These are phyloP conservation scores for Podospora didyma DNA, from an alignment of 495 filamentous ascomycete species.

Conservation along the genomic window DNA sequence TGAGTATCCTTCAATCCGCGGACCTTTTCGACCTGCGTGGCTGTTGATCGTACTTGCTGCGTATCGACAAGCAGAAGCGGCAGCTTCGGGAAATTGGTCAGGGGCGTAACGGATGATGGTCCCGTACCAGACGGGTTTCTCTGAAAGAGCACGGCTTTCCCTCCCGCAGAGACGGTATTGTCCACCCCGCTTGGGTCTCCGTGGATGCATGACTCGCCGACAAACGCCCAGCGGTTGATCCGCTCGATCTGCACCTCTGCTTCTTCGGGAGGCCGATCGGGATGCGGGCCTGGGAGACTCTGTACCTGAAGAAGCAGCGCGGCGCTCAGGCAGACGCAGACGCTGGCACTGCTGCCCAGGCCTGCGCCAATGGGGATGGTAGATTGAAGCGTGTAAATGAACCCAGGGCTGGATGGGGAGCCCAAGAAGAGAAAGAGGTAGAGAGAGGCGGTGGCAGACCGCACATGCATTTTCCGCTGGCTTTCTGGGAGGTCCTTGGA, in stretches of 20 bases:
- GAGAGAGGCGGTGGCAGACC: conserved; percentile 77
- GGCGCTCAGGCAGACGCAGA: conserved; percentile 82
- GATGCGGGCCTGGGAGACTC: conserved; percentile 80
- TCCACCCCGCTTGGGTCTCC: conserved; percentile 95
- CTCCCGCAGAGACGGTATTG: conserved; percentile 91
- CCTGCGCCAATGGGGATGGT: conserved; percentile 92
- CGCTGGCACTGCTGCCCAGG: conserved; percentile 87
- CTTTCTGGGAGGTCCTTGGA: conserved; percentile 54
- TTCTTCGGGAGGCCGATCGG: conserved; percentile 78
- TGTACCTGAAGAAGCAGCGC: conserved; percentile 86
- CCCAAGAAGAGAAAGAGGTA: conserved; percentile 91
- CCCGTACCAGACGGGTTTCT: too few relatives aligned
- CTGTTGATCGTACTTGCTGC: too few relatives aligned
- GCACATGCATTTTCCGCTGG: conserved; percentile 76
- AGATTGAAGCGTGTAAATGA: conserved; percentile 85
- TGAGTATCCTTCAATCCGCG: too few relatives aligned
- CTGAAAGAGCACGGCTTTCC: conserved; percentile 91
- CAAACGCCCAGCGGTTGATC: conserved; percentile 96
- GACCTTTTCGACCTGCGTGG: too few relatives aligned
- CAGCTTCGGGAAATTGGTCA: too few relatives aligned
- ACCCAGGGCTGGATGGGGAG: conserved; percentile 68
- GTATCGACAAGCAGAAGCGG: too few relatives aligned
- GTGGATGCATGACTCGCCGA: conserved; percentile 94
- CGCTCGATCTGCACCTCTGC: conserved; percentile 80
- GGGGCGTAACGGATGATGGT: too few relatives aligned